Conservation (phyloP, 106 monocot genomes). For the Platanthera guangdongensis region DNA sequence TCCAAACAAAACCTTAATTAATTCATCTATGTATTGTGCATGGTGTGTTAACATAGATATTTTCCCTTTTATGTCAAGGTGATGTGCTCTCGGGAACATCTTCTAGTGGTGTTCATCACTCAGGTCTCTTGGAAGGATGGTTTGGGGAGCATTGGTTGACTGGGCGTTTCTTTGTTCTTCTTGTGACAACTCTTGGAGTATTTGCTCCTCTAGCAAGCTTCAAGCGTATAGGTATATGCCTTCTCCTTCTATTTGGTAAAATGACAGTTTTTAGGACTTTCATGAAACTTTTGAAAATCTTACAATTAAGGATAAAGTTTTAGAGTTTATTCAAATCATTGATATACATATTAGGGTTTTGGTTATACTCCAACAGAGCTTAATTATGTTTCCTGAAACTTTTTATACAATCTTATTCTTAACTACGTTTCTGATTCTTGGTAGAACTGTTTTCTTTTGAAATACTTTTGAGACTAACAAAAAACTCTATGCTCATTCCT, state of each 20-base stretch:
- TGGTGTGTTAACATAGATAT: neutral
- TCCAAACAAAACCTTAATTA: too few relatives aligned
- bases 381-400: neutral
- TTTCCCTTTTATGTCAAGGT: conserved; percentile 17
- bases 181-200: conserved; percentile 40
- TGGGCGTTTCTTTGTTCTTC: conserved; percentile 43
- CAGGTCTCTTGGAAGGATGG: conserved; percentile 64
- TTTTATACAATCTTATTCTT: neutral
- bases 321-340: neutral
- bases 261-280: too few relatives aligned
- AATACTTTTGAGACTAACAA: neutral
- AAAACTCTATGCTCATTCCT: neutral
- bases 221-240: conserved; percentile 59
- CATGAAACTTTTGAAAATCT: neutral
- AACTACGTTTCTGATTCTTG: neutral
- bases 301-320: neutral
- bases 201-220: conserved; percentile 61
- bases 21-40: neutral
- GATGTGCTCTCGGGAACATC: conserved; percentile 77
- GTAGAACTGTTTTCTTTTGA: neutral
- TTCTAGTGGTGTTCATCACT: conserved; percentile 44
- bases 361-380: neutral
- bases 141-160: conserved; percentile 73
- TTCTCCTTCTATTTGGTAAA: neutral
- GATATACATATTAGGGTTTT: neutral